phyloP scores from a whole-genome alignment of 164 flowering plant species.

The Vitis rupestris region DNA sequence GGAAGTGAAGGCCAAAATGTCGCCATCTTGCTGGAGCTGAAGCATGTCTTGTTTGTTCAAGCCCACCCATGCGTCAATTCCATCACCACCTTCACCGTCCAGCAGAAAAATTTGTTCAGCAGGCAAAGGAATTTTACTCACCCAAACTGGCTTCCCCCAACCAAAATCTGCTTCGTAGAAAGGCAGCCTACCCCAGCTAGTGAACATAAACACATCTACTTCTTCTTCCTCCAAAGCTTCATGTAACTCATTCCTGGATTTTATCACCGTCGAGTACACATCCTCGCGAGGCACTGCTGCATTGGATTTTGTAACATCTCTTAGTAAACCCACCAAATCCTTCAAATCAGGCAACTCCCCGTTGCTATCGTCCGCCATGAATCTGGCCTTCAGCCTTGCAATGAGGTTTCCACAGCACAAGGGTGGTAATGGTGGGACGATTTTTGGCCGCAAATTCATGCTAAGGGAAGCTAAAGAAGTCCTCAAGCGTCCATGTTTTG shows the following conservation, averaged over 20 bases:
- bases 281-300: background rate
- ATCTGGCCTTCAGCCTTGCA: background rate
- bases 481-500: background rate
- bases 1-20: constrained; percentile 3
- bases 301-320: background rate
- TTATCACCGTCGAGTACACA: background rate
- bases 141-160: constrained; percentile 12
- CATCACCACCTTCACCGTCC: constrained; percentile 6
- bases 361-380: background rate
- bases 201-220: background rate
- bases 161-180: background rate
- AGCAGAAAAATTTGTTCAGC: background rate
- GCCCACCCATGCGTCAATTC: constrained; percentile 14
- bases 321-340: background rate
- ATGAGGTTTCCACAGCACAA: constrained; percentile 7
- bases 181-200: constrained; percentile 4
- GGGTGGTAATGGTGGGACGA: background rate
- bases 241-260: background rate
- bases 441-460: constrained; percentile 3
- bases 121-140: background rate
- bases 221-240: background rate
- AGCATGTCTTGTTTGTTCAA: constrained; percentile 8
- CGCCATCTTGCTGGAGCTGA: background rate
- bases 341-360: background rate
- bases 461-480: background rate